Evolutionary conservation across 192 early-diverging fungal species (phyloP), one percentile per base, ranked within the genome.

Genomic region (Spizellomyces punctatus): DNA sequence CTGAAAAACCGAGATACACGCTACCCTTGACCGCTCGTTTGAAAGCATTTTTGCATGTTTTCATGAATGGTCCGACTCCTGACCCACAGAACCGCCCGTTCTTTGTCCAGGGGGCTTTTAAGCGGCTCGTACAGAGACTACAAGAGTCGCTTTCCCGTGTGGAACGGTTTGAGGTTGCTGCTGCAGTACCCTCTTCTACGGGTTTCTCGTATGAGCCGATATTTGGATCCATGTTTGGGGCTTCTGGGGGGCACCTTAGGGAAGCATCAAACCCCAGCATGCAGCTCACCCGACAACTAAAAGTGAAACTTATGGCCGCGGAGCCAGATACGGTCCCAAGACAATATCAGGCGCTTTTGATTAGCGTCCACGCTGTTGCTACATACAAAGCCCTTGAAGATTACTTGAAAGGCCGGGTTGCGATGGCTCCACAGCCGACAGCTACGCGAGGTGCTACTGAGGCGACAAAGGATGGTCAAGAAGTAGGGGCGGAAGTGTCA

Each of bases 351-450:
- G 75, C 85, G 41, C 55, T 92, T 12, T 76, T 91, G 5, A 88
- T 96, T 8, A 89, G 89, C 10, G 89, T 96, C 19, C 94, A 96
- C 75, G 94, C 95, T 6, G 82, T 96, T 8, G 91, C 92, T 6
- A 91, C 92, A 0, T 93, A 94, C 76, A 82, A 86, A 22, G 86
- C 87, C 2, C 63, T 96, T 10, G 93, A 96, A 67, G 89, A 93
- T 17, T 96, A 93, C 59, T 74, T 96, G 17, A 86, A 87, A 10
- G 81, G 85, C 5, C 82, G 90, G 8, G 66, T 93, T 58, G 83
- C 77, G 1, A 72, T 43, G 22, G 45, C n/a, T 44, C 52, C 47
- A 4, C 21, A 61, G 42, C 19, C 21, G 46, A 58, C 49, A 43
- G 61, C 10, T 62, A 27, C 61, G 27, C n/a, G 48, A 46, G 48